phyloP scores from a whole-genome alignment of 2,329 filamentous ascomycete genomes.

The Aspergillus sp. region DNA sequence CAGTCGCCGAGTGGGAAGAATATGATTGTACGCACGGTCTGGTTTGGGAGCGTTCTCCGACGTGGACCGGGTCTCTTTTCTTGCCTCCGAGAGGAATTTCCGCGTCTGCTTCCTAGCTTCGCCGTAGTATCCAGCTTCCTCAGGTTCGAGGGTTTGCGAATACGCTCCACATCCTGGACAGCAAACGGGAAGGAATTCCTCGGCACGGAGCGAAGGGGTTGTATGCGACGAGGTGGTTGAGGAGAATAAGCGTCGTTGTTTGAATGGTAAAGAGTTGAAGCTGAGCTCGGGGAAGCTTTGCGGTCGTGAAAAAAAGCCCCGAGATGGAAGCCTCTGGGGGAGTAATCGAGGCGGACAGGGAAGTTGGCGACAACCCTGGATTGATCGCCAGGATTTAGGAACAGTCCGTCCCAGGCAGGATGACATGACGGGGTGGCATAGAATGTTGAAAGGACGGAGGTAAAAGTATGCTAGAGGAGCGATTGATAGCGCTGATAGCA shows the following conservation, averaged over 20 bases:
- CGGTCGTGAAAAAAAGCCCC: constrained; percentile 7
- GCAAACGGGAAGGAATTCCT: constrained; percentile 45
- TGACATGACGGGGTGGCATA: constrained; percentile 25
- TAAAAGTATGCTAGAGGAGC: constrained; percentile 2
- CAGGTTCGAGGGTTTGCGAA: constrained; percentile 55
- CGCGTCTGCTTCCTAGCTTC: constrained; percentile 49
- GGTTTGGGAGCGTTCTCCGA: constrained; percentile 17
- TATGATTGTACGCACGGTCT: constrained; percentile 12
- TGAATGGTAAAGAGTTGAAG: background rate
- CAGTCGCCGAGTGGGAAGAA: no score
- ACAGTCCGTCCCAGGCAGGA: constrained; percentile 26
- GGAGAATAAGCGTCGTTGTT: constrained; percentile 20
- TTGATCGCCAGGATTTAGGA: constrained; percentile 15
- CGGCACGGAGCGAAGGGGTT: constrained; percentile 14
- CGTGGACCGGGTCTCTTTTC: constrained; percentile 10
- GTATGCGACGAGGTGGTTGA: constrained; percentile 10
- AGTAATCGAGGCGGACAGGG: background rate
- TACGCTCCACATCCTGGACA: constrained; percentile 66
- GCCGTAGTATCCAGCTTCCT: constrained; percentile 60
- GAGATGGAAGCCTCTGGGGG: constrained; percentile 2
- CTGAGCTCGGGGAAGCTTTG: background rate
- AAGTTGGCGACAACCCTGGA: background rate
- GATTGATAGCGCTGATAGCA: constrained; percentile 21
- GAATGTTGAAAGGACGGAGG: background rate
- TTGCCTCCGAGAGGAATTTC: constrained; percentile 28